Base-by-base conservation (phyloP, 2,329 filamentous ascomycete species). In the Ascochyta koolunga region DNA sequence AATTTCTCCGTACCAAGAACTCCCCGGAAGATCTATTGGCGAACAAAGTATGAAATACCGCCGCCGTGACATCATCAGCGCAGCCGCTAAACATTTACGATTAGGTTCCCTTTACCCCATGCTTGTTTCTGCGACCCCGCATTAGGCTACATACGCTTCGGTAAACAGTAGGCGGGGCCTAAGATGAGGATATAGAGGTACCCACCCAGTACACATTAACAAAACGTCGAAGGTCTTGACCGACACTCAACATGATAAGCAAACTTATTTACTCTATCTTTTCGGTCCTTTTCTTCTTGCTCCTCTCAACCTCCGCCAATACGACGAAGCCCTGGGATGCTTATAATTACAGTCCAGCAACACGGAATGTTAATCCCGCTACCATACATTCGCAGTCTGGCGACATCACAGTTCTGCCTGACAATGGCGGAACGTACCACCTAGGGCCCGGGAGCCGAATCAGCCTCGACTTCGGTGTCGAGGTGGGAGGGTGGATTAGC, bases 401-500 rank as follows among this genome's bases (percentile, higher is more conserved):
- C 51, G 25, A 52, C 39, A 25, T 53, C 38, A 44, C 58, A 38
- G 54, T 10, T 25, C 15, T 59, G 49, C 16, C 56, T 43, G 39
- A 54, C 54, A 16, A 60, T 31, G 47, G 45, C 53, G 29, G 60
- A 44, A 25, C 46, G 10, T 46, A 47, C 11, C 19, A 33, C 11
- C n/a, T 56, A 7, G 19, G 36, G n/a, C 19, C 50, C 15, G 46
- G 50, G 7, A 45, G 42, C 18, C 52, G 36, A 4, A 33, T 61
- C 33, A 59, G 56, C 27, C 41, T 61, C 8, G 59, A 61, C 32
- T 59, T 59, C 39, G 59, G 53, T 16, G 33, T 57, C 11, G 59
- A 61, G 37, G 59, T 61, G 0, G 56, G 59, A 22, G 59, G 59
- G n/a, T 59, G 53, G 55, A 51, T 59, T 15, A 59, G 52, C 31